Evolutionary conservation across 345 rosid species (phyloP).

Genomic region (Rhodamnia rubescens): DNA sequence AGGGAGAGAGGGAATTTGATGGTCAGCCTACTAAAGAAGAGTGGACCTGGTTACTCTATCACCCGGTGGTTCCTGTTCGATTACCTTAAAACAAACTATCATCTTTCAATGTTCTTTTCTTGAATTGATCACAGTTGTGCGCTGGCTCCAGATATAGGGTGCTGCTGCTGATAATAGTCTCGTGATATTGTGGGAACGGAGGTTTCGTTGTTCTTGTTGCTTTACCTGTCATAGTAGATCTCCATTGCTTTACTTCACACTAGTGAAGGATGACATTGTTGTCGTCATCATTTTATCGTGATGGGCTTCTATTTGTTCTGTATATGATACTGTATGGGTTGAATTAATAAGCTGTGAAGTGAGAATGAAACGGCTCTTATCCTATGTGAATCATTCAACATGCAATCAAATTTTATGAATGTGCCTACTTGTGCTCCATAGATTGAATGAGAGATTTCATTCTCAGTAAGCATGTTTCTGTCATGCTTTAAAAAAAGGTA

Average conservation of each 20-base stretch:
- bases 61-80: neutral
- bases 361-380: neutral
- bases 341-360: neutral
- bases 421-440: neutral
- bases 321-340: neutral
- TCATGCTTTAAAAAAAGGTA: neutral
- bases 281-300: neutral
- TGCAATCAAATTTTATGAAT: neutral
- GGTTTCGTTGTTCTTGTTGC: neutral
- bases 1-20: neutral
- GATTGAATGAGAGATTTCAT: neutral
- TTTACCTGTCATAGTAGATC: neutral
- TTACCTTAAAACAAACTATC: neutral
- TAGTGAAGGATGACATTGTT: neutral
- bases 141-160: neutral
- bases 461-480: neutral
- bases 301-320: neutral
- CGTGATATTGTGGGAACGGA: neutral
- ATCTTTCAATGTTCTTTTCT: neutral
- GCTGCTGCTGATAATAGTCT: neutral
- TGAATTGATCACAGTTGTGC: fast-evolving
- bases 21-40: neutral
- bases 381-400: neutral
- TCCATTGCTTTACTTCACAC: neutral
- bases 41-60: neutral